A percentile compares a stretch with the other conserved stretches of the same genome.
Evolutionary conservation across 148 eudicot species (phyloP).

Genomic region (Limonium bicolor): DNA sequence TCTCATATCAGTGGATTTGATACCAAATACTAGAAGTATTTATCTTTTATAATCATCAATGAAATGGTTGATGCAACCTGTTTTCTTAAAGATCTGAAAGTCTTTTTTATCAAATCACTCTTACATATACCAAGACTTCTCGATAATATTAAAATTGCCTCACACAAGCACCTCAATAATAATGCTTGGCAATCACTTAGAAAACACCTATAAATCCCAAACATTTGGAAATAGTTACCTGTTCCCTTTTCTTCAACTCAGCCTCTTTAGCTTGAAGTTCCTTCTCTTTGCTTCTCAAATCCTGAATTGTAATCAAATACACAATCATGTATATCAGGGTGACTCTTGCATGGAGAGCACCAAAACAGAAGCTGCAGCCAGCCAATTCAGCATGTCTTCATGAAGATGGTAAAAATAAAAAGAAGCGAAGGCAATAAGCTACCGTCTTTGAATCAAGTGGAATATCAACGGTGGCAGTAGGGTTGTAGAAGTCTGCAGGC

Average conservation of each 20-base stretch:
- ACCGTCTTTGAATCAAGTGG: slow-evolving; percentile 57
- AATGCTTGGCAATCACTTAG: not conserved
- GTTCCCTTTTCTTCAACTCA: slow-evolving; percentile 72
- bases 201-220: not conserved
- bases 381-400: not conserved
- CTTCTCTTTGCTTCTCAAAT: slow-evolving; percentile 73
- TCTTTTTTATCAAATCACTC: no score
- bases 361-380: no score
- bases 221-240: slow-evolving; percentile 39
- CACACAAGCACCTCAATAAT: no score
- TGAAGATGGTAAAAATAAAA: not conserved
- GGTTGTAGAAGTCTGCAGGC: slow-evolving; percentile 80
- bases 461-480: slow-evolving; percentile 54
- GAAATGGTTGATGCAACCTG: no score
- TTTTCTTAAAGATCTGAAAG: no score
- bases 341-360: no score
- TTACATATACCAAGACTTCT: no score
- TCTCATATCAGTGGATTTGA: no score
- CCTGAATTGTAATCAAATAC: slow-evolving; percentile 21
- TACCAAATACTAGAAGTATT: no score
- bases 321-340: slow-evolving; percentile 12
- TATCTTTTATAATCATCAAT: no score
- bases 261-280: slow-evolving; percentile 87
- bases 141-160: no score
- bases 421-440: no score